phyloP scores from a whole-genome alignment of 495 filamentous ascomycete genomes.

The Penicillium macrosclerotiorum region DNA sequence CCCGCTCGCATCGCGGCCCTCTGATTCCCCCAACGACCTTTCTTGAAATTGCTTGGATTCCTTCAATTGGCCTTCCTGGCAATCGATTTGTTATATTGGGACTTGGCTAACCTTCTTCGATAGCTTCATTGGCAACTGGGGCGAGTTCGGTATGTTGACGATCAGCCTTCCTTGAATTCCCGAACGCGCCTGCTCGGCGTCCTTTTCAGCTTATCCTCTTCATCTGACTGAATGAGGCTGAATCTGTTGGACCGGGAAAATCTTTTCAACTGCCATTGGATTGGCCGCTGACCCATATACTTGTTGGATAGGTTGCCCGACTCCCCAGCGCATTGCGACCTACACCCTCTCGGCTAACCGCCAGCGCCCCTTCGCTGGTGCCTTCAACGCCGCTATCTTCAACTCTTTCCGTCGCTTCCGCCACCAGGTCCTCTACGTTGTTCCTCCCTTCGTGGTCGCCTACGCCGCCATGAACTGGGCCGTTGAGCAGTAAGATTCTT shows the following conservation, averaged over 20 bases:
- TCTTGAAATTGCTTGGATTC: not conserved
- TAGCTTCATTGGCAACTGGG: slow-evolving; percentile 86
- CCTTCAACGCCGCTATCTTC: slow-evolving; percentile 62
- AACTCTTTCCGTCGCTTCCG: slow-evolving; percentile 58
- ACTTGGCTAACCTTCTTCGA: slow-evolving; percentile 23
- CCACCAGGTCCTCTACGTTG: slow-evolving; percentile 75
- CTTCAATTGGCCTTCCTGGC: not conserved
- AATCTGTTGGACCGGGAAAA: too few species aligned
- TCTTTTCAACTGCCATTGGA: not conserved
- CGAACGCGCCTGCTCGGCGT: slow-evolving; percentile 13
- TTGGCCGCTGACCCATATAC: slow-evolving; percentile 1
- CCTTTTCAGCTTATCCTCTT: too few species aligned
- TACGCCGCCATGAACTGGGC: slow-evolving; percentile 87
- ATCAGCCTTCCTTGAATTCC: slow-evolving; percentile 14
- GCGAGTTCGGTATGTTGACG: slow-evolving; percentile 69
- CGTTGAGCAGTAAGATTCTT: slow-evolving; percentile 68
- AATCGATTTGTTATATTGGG: not conserved
- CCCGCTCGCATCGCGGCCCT: slow-evolving; percentile 19
- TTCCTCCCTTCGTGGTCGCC: slow-evolving; percentile 70
- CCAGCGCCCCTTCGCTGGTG: slow-evolving; percentile 63
- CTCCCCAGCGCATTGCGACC: slow-evolving; percentile 61
- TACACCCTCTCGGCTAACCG: slow-evolving; percentile 64
- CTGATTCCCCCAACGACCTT: too few species aligned
- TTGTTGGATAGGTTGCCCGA: slow-evolving; percentile 39
- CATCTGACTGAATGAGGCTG: too few species aligned